Evolutionary conservation across 345 rosid species (phyloP), one percentile per base, ranked within the genome.

Genomic region (Eucalyptus microcorys): DNA sequence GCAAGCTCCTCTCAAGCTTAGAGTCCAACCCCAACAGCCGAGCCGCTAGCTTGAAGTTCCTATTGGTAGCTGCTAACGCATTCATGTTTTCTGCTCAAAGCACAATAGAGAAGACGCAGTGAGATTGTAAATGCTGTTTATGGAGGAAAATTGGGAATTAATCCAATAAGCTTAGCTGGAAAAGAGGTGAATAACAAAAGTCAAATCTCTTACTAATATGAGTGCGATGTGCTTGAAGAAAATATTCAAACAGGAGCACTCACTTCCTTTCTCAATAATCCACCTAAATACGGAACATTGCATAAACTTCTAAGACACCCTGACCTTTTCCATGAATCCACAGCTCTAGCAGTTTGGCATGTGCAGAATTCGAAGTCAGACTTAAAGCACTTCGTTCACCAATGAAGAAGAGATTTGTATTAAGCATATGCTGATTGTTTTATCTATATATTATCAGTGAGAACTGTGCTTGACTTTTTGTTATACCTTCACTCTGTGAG

Each of bases 11-110:
- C 95, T 97, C 99, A 55, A 98, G 99, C 95, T 96, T 98, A 49
- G 99, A 97, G 93, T 98, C 99, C 89, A 98, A 90, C 55, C 99
- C 96, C 91, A 98, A 92, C 91, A 97, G 99, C 95, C 94, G 92
- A 68, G 99, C 92, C 85, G 99, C 99, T 7, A 93, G 94, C 94
- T 92, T 97, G 89, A 98, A 98, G 94, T 98, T 98, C 89, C 99
- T 95, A 94, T 96, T 98, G 45, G 99, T 98, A 83, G 99, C 99
- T 45, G 91, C 99, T 92, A 98, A 90, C 24, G 99, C 99, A 91
- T 98, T 98, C 99, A 98, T 98, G 80, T 45, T 64, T 37, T 5
- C 71, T 34, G 64, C 89, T 24, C 27, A 86, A 59, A 47, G 61
- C 40, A 52, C 32, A 2, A 55, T 53, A 14, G 15, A 22, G 55